Evolutionary conservation across 139 green algal genomes (phyloP).

Genomic region (Chlamydomonas eustigma): DNA sequence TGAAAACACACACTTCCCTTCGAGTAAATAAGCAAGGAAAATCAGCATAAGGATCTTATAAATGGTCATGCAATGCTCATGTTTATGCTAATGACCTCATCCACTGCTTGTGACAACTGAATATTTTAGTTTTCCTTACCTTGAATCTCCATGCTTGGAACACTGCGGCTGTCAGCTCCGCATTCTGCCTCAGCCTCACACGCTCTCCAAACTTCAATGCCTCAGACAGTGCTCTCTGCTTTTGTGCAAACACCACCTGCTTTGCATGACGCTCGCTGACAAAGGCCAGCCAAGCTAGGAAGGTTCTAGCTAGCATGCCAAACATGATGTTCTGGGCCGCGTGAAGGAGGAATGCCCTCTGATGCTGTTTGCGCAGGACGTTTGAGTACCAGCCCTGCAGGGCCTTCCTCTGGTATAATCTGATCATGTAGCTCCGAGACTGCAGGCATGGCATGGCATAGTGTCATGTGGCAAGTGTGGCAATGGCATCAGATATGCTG

Average conservation of each 20-base stretch:
- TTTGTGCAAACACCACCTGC: slow-evolving; percentile 36
- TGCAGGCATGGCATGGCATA: neutral
- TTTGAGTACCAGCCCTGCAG: neutral
- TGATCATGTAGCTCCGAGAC: neutral
- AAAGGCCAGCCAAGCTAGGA: slow-evolving; percentile 2
- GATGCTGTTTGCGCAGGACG: neutral
- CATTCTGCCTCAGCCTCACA: slow-evolving; percentile 24
- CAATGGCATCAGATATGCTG: too few relatives aligned
- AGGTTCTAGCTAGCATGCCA: neutral
- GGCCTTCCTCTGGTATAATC: neutral
- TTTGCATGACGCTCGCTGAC: slow-evolving; percentile 20
- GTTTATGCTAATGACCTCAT: too few relatives aligned
- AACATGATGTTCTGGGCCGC: neutral
- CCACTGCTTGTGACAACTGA: too few relatives aligned
- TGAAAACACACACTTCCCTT: too few relatives aligned
- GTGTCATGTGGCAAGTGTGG: too few relatives aligned
- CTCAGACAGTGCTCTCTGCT: slow-evolving; percentile 45
- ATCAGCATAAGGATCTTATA: too few relatives aligned
- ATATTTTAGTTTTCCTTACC: too few relatives aligned
- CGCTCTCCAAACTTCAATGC: slow-evolving; percentile 41
- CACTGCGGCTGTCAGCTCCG: slow-evolving; percentile 27
- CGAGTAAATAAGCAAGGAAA: too few relatives aligned
- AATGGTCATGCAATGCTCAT: too few relatives aligned
- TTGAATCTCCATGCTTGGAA: slow-evolving; percentile 30
- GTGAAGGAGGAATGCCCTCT: neutral